Evolutionary conservation across 2,329 filamentous ascomycete genomes (phyloP), one percentile per base, ranked within the genome.

Genomic region (Lachnellula hyalina): DNA sequence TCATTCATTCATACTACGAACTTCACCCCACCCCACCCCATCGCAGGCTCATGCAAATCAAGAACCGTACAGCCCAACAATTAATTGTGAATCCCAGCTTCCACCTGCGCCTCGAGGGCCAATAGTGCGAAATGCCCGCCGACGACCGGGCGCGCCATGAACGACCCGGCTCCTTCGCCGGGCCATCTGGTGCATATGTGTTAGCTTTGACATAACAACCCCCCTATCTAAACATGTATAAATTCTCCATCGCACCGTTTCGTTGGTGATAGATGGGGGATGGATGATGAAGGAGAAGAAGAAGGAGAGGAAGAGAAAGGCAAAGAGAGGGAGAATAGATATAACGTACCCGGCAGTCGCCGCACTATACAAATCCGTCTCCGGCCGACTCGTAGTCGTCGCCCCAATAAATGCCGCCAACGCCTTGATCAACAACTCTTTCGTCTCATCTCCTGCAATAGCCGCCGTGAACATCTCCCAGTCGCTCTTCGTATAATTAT

Each of bases 381-480:
- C 81, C 0, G 89, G 81, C 8, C 81, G 75, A 70, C 90, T 83
- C 0, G 83, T 89, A 1, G 72, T 85, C 81, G 62, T 86, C 86
- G 65, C 95, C 77, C 87, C 89, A 96, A 54, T 72, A 74, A 2
- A 87, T 87, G 45, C 19, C 19, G 19, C 19, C 19, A 21, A 21
- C 19, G 93, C 79, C 36, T 82, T 79, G 50, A 93, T 76, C 63
- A 96, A 88, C 68, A 84, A 77, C 11, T 77, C 72, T 52, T 83
- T 78, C 1, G 87, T 87, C 32, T 76, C 71, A 51, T 76, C 70
- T 42, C 77, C 78, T 0, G 88, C 81, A 11, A 92, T 85, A 9
- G 90, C 86, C n/a, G 90, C 90, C 5, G 83, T 82, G 72, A 91
- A 91, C 69, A 94, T 84, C 68, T 92, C 84, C 90, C 90, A 96